Evolutionary conservation across 2,329 filamentous ascomycete genomes (phyloP), one percentile per base, ranked within the genome.

Genomic region (Alternaria hordeiaustralica): DNA sequence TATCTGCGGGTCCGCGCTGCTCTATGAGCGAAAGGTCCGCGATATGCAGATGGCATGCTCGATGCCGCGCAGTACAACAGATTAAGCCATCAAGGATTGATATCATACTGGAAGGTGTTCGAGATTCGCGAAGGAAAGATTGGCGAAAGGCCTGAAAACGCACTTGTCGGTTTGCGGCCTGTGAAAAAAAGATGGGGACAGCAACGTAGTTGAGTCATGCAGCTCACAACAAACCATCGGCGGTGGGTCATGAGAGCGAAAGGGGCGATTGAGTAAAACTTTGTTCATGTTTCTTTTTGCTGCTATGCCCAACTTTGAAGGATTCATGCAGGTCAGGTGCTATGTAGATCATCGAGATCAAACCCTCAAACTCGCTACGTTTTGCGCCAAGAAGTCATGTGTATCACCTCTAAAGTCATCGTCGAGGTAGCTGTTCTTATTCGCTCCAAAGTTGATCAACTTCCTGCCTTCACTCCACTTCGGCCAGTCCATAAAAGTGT

Each of bases 331-430:
- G 33, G 33, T 36, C 33, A 3, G 33, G 15, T 5, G 33, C 33
- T 23, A 20, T 20, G 12, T 53, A n/a, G 20, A 23, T 23, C 20
- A 15, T 23, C 28, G 20, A 41, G 9, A 53, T 68, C 51, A 70
- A 20, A 70, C 63, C 44, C 61, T 65, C 33, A 70, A 43, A 18
- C 60, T 66, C 18, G 26, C 64, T 5, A 74, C 64, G 64, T 78
- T 77, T 23, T 47, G 62, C 51, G 70, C 66, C 51, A 88, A 60
- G 59, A 80, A 84, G 1, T 83, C 69, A 70, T 80, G 85, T 2
- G 79, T 79, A 45, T 82, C 81, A 8, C 75, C 59, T 49, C 86
- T 79, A 66, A 88, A 88, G 63, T 83, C 71, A 78, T 88, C 87
- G 11, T 73, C 70, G 3, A 87, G 67, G 25, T 85, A 65, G 12